Evolutionary conservation across 768 basidiomycete genomes (phyloP).

Genomic region (Polyporus arcularius): DNA sequence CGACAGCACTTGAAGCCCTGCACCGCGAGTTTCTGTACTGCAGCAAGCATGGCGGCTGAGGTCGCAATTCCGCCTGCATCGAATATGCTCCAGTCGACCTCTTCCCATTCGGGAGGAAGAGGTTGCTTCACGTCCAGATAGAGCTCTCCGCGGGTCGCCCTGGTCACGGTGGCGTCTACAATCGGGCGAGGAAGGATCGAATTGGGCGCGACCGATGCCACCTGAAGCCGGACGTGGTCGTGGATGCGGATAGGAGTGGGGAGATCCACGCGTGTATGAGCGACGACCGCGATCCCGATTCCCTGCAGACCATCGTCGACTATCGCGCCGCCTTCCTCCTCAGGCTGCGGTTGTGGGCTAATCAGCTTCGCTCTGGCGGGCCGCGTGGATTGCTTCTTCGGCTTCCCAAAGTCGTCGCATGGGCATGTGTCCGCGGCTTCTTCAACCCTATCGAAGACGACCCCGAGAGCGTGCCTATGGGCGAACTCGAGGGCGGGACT

Average conservation of each 20-base stretch:
- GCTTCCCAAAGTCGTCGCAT: conserved; percentile 61
- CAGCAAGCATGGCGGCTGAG: conserved; percentile 66
- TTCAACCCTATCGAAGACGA: conserved; percentile 65
- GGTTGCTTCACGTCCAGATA: conserved; percentile 55
- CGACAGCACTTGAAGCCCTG: conserved; percentile 48
- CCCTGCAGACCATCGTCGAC: background rate
- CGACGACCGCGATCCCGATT: conserved; percentile 36
- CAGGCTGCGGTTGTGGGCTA: conserved; percentile 36
- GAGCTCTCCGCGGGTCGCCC: conserved; percentile 53
- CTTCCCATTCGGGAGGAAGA: conserved; percentile 58
- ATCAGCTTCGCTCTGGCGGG: conserved; percentile 45
- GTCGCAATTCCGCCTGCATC: conserved; percentile 65
- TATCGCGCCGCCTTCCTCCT: background rate
- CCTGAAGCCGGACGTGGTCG: conserved; percentile 64
- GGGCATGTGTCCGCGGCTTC: conserved; percentile 69
- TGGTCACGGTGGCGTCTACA: conserved; percentile 61
- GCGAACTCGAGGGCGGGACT: conserved; percentile 42
- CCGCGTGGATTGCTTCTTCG: conserved; percentile 44
- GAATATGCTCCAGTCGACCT: conserved; percentile 67
- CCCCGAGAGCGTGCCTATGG: conserved; percentile 55
- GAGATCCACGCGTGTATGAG: conserved; percentile 58
- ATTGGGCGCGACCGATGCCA: conserved; percentile 46
- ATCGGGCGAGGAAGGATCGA: conserved; percentile 33
- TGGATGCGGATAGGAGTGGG: conserved; percentile 54
- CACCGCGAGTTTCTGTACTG: conserved; percentile 46